Conservation (phyloP, 345 rosid species). For the Barbarea vulgaris region DNA sequence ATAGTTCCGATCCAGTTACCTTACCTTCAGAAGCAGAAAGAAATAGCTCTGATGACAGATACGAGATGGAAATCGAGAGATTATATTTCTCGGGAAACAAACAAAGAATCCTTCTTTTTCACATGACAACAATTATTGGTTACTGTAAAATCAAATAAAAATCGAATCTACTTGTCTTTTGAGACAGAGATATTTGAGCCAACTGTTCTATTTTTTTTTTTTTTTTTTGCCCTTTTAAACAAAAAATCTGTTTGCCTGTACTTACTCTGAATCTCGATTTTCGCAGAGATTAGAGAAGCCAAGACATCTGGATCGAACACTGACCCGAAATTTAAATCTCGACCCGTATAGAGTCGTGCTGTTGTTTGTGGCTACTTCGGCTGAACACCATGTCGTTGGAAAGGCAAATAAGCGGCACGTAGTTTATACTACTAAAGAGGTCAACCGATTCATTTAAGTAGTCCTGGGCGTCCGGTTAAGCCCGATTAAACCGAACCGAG, state of each 20-base stretch:
- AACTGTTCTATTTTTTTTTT: neutral
- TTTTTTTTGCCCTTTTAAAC: neutral
- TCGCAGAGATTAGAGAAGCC: constrained; percentile 31
- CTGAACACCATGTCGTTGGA: constrained; percentile 7
- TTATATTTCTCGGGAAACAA: constrained; percentile 5
- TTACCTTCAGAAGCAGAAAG: constrained; percentile 22
- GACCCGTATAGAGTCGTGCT: constrained; percentile 1
- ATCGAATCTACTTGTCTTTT: constrained; percentile 4
- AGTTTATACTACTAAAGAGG: neutral
- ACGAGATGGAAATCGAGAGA: neutral
- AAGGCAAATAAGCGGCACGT: neutral
- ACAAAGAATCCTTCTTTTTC: constrained; percentile 9
- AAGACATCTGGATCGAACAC: constrained; percentile 22
- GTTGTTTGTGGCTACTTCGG: neutral
- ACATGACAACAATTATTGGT: no score
- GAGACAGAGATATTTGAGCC: constrained; percentile 25
- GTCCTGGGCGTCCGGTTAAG: no score
- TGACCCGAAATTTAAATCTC: constrained; percentile 18
- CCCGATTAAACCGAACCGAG: no score
- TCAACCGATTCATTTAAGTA: neutral
- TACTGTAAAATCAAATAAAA: neutral
- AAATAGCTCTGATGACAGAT: constrained; percentile 2
- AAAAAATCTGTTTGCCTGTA: neutral
- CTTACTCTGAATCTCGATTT: constrained; percentile 24
- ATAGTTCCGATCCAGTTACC: constrained; percentile 25